Conservation (phyloP, 805 yeast genomes). For the Wickerhamiella cacticola region DNA sequence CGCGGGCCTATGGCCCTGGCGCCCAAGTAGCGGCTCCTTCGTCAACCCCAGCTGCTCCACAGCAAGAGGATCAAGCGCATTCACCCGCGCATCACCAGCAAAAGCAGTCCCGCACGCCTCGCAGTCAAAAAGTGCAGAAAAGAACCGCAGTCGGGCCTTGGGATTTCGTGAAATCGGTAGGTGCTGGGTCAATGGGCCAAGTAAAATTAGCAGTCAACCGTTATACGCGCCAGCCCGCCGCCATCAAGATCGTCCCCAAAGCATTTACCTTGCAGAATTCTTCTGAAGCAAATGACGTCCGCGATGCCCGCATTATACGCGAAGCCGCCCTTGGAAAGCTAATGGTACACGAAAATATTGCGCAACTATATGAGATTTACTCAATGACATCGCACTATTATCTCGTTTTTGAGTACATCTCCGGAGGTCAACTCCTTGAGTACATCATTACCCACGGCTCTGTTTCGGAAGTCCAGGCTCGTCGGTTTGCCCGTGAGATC, state of each 20-base stretch:
- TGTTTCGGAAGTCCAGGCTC: slow-evolving; percentile 82
- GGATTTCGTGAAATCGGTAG: slow-evolving; percentile 89
- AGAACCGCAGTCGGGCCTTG: slow-evolving; percentile 90
- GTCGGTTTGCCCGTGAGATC: slow-evolving; percentile 89
- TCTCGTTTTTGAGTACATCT: slow-evolving; percentile 91
- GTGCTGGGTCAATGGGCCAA: slow-evolving; percentile 99
- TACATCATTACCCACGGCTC: slow-evolving; percentile 95
- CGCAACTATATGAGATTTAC: slow-evolving; percentile 84
- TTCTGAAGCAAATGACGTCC: slow-evolving; percentile 53
- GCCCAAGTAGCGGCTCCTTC: slow-evolving; percentile 1
- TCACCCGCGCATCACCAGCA: not conserved
- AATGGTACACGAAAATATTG: slow-evolving; percentile 81
- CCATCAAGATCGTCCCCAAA: slow-evolving; percentile 85
- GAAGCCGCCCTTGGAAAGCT: slow-evolving; percentile 91
- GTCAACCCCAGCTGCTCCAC: not conserved
- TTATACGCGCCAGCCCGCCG: slow-evolving; percentile 57
- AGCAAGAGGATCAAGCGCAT: not conserved
- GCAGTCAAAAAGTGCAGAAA: slow-evolving; percentile 28
- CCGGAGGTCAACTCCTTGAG: slow-evolving; percentile 96
- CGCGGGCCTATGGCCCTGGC: slow-evolving; percentile 13
- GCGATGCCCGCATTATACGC: slow-evolving; percentile 84
- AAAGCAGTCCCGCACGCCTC: slow-evolving; percentile 4
- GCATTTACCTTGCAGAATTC: slow-evolving; percentile 46
- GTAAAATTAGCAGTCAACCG: slow-evolving; percentile 87
- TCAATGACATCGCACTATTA: slow-evolving; percentile 95